Evolutionary conservation across 768 basidiomycete genomes (phyloP).

Genomic region (Mycena vitilis): DNA sequence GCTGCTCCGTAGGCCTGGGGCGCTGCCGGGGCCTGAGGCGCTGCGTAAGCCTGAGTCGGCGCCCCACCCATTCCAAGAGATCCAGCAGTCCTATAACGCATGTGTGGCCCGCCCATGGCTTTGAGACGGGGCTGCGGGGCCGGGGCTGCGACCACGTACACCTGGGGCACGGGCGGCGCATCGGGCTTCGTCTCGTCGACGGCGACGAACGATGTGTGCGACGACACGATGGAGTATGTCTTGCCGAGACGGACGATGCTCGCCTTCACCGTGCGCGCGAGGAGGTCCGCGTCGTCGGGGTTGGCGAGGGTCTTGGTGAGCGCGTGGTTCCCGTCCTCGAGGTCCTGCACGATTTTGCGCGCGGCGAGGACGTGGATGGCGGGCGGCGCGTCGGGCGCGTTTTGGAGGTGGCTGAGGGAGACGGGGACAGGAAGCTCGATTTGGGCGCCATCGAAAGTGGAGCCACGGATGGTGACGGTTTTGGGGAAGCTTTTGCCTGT

Average conservation of each 20-base stretch:
- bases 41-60: no score
- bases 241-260: constrained; percentile 33
- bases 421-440: constrained; percentile 32
- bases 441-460: constrained; percentile 30
- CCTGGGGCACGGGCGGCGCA: background rate
- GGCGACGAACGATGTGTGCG: constrained; percentile 34
- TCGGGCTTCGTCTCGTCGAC: constrained; percentile 28
- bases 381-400: constrained; percentile 24
- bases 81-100: no score
- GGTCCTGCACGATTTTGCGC: constrained; percentile 36
- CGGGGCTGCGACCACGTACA: background rate
- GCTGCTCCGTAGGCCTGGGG: no score
- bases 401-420: constrained; percentile 28
- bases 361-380: constrained; percentile 35
- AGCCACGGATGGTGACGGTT: constrained; percentile 27
- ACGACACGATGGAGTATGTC: constrained; percentile 33
- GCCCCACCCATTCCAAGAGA: no score
- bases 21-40: no score
- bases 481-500: constrained; percentile 30
- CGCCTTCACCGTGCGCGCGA: constrained; percentile 28
- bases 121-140: no score
- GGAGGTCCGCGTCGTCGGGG: constrained; percentile 21
- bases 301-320: constrained; percentile 12
- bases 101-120: no score
- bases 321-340: constrained; percentile 34